Evolutionary conservation across 805 yeast genomes (phyloP), one percentile per base, ranked within the genome.

Genomic region (Cyberlindnera nakhonratchasimensis): DNA sequence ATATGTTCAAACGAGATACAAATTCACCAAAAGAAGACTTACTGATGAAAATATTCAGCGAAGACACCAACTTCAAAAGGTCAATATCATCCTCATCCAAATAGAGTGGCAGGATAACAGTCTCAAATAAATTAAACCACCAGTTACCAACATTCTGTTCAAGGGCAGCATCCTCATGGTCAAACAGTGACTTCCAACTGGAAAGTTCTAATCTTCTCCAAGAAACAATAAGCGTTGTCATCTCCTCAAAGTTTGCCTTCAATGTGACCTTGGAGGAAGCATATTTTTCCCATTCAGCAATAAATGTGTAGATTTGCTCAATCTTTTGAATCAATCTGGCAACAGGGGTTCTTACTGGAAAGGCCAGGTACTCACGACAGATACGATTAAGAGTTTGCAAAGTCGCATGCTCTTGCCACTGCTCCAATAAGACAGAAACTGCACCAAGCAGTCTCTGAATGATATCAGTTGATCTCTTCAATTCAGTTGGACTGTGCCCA

Each of bases 351-450:
- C 70, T 66, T 2, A 80, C 69, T 0, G 95, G 77, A 54, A 70
- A 82, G 3, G 63, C 62, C 43, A 85, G 61, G 45, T 84, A 75
- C 58, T 90, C 98, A 13, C 70, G 63, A 49, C 85, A 75, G 8
- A 82, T 78, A 46, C 82, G 67, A 29, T 67, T 60, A 35, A 91
- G 70, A 17, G 83, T 87, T 43, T 74, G 81, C 38, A 93, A 65
- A 0, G 96, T 88, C 0, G 93, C 93, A 67, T 95, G 96, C 54
- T 95, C 99, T 0, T 98, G 97, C 96, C 96, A 93, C 55, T 80
- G 78, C 20, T 63, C 63, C 11, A 83, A 60, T 11, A 87, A 61
- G 4, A 63, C 65, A 7, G 59, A 49, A 4, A 79, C 77, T 1
- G 76, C 59, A 3, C 67, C 63, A 54, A 71, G 66, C 4, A 82